Conservation (phyloP, 345 rosid genomes). For the Moricandia arvensis region DNA sequence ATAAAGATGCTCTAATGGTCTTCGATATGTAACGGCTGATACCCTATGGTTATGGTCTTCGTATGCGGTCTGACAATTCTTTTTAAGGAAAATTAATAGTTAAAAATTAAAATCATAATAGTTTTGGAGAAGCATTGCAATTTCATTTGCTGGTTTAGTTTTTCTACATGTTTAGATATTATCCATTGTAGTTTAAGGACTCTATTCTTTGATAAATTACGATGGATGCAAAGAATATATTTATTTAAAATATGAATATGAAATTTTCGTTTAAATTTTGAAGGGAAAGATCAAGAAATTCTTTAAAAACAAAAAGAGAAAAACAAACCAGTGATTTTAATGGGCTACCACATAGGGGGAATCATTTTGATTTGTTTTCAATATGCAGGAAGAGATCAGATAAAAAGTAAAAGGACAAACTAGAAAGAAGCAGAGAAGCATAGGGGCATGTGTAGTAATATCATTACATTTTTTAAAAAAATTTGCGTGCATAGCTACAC, state of each 20-base stretch:
- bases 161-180: neutral
- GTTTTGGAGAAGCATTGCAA: neutral
- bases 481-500: neutral
- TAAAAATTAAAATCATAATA: neutral
- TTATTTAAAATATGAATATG: neutral
- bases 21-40: neutral
- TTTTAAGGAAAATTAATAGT: neutral
- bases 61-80: neutral
- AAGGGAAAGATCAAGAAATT: neutral
- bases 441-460: constrained; percentile 26
- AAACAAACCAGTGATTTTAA: neutral
- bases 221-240: neutral
- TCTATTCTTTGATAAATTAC: neutral
- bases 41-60: neutral
- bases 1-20: too few relatives aligned
- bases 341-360: constrained; percentile 30
- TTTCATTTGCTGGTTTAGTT: neutral
- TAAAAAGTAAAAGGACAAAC: constrained; percentile 33
- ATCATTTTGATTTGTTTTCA: constrained; percentile 27
- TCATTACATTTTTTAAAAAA: neutral
- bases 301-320: neutral
- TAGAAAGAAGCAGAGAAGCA: constrained; percentile 28
- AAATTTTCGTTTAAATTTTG: neutral
- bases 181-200: neutral
- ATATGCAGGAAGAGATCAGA: constrained; percentile 23